Evolutionary conservation across 2,329 filamentous ascomycete genomes (phyloP).

Genomic region (Colletotrichum caudatum): DNA sequence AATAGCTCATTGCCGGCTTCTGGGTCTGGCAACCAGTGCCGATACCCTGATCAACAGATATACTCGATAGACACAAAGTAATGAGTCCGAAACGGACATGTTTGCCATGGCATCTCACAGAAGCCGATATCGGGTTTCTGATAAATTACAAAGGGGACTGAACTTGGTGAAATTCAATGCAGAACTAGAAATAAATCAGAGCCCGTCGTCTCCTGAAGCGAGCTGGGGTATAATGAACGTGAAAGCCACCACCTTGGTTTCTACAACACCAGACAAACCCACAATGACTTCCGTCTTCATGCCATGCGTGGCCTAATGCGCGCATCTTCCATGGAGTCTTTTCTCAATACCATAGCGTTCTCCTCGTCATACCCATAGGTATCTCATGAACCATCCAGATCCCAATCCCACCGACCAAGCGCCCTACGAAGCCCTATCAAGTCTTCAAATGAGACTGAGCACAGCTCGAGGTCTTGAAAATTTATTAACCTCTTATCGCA

Average conservation of each 20-base stretch:
- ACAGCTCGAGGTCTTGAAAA: slow-evolving; percentile 19
- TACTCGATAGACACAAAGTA: not conserved
- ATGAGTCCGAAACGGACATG: not conserved
- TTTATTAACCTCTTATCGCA: rapidly evolving
- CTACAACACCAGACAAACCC: slow-evolving; percentile 1
- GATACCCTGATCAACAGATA: not conserved
- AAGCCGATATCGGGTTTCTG: not conserved
- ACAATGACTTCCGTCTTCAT: slow-evolving; percentile 3
- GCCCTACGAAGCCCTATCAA: not conserved
- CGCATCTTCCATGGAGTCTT: not conserved
- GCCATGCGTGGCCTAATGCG: not conserved
- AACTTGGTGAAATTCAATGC: not conserved
- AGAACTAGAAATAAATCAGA: not conserved
- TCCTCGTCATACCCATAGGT: not conserved
- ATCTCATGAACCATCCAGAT: not conserved
- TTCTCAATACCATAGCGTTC: not conserved
- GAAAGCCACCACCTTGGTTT: slow-evolving; percentile 12
- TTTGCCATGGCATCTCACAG: too few species aligned
- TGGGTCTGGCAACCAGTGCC: not conserved
- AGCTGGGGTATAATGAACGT: slow-evolving; percentile 36
- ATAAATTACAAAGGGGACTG: not conserved
- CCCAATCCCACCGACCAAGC: not conserved
- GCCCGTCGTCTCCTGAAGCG: slow-evolving; percentile 20
- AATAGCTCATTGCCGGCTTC: not conserved
- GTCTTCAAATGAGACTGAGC: not conserved